Evolutionary conservation across 176 grass and related monocot species (phyloP), one percentile per base, ranked within the genome.

Genomic region (Leersia perrieri): DNA sequence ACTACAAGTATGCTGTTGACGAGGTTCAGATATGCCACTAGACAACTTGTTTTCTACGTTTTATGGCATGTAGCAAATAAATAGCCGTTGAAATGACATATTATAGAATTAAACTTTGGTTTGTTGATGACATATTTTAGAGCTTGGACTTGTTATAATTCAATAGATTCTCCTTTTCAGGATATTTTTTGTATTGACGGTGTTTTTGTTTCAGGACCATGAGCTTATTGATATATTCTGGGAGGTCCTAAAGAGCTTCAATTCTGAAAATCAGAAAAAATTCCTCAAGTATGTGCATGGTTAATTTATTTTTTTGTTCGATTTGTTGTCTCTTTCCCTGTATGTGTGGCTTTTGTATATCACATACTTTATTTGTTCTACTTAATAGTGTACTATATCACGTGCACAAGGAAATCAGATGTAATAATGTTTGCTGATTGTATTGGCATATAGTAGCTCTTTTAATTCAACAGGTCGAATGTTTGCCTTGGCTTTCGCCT

Each of bases 221-320:
- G 84, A 99, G 76, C 38, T 98, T 74, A 88, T 98, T 80, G 90
- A 91, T 83, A 90, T 92, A 75, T 90, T 99, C 66, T 99, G 96
- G 96, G 96, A 95, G 76, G 87, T 99, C 32, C 68, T 99, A 28
- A 99, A 99, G 86, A 88, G 76, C 87, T 93, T 99, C 60, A 86
- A 76, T 80, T 81, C 88, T 16, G 86, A 95, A 73, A 40, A 95
- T 66, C 96, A 93, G 91, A 99, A 99, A 75, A 93, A 91, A 33
- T 93, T 95, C 88, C 92, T 99, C 33, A 99, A 99, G 96, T 98
- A 78, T 57, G 92, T 67, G 11, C 18, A 32, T 89, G 45, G 13
- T 18, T 18, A 49, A 49, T 18, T 49, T 49, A 1, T 58, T 58
- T 58, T 58, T 58, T 23, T 25, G 20, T 23, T 14, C 5, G 11